Percentiles rank a stretch among this genome's conserved stretches.
phyloP scores from a whole-genome alignment of 495 filamentous ascomycete species.

The Chaetomidium leptoderma region DNA sequence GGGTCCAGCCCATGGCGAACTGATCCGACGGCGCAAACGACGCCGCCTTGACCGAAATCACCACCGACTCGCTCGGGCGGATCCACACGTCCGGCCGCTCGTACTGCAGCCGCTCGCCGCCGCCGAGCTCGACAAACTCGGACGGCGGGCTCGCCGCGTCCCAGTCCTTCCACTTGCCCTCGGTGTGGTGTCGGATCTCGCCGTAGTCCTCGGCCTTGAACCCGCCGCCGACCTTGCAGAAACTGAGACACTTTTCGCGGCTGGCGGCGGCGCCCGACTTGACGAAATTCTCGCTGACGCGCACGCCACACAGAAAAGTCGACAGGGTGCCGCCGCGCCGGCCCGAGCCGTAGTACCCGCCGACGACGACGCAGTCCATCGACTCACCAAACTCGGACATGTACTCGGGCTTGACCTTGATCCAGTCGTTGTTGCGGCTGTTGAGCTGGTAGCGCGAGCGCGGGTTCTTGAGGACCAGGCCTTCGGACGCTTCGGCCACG shows the following conservation, averaged over 20 bases:
- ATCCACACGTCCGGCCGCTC: constrained; percentile 94
- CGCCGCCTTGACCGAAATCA: constrained; percentile 87
- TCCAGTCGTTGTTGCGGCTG: constrained; percentile 93
- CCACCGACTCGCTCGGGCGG: constrained; percentile 77
- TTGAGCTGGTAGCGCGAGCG: constrained; percentile 80
- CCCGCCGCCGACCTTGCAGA: constrained; percentile 94
- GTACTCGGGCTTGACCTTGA: constrained; percentile 98
- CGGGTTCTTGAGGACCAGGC: constrained; percentile 91
- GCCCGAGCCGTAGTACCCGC: constrained; percentile 89
- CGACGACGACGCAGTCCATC: constrained; percentile 82
- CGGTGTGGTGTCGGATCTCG: constrained; percentile 73
- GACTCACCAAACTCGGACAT: constrained; percentile 96
- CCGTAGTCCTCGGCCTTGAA: constrained; percentile 83
- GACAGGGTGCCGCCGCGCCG: constrained; percentile 76
- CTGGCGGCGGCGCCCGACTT: constrained; percentile 46
- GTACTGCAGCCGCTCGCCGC: constrained; percentile 62
- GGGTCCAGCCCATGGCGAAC: constrained; percentile 71
- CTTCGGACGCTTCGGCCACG: constrained; percentile 83
- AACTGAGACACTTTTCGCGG: constrained; percentile 77
- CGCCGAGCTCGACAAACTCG: constrained; percentile 75
- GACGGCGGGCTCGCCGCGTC: constrained; percentile 73
- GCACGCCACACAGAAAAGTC: constrained; percentile 82
- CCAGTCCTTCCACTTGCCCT: constrained; percentile 89
- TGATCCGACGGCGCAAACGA: constrained; percentile 66
- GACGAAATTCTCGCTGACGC: constrained; percentile 65